A percentile compares a stretch with the other conserved stretches of the same genome.
phyloP scores from a whole-genome alignment of 1,284 basidiomycete genomes.

The Trichosporon faecale region DNA sequence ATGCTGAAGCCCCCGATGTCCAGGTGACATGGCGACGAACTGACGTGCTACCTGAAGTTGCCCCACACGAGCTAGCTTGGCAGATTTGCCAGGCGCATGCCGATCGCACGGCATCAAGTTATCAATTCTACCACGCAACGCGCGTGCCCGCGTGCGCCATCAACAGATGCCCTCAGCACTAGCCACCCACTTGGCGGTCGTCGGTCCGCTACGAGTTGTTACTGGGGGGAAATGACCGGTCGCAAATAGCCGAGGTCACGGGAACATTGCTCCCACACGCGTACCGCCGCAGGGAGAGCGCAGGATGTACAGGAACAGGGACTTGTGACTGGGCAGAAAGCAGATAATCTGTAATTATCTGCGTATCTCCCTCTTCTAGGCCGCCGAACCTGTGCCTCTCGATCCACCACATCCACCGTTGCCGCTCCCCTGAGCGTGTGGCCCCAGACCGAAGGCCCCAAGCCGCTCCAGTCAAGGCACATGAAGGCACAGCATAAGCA shows the following conservation, averaged over 20 bases:
- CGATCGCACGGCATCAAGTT: background rate
- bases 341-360: background rate
- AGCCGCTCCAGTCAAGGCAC: background rate
- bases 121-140: background rate
- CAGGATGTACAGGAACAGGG: background rate
- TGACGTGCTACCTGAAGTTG: background rate
- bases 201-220: background rate
- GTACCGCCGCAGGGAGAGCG: background rate
- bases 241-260: constrained; percentile 9
- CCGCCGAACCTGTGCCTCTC: background rate
- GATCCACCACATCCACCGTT: background rate
- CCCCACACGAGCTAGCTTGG: background rate
- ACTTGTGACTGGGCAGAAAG: background rate
- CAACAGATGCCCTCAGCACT: too few relatives aligned
- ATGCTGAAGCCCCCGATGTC: background rate
- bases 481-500: background rate
- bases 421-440: background rate
- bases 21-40: background rate
- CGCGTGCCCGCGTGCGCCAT: background rate
- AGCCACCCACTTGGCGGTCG: background rate
- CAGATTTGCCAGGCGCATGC: background rate
- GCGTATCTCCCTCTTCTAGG: background rate
- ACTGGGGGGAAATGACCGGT: constrained; percentile 9
- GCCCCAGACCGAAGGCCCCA: background rate
- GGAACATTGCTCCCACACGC: background rate